Percentiles rank a stretch among this genome's conserved stretches.
Conservation (phyloP, 495 filamentous ascomycete genomes). For the Friedmanniomyces endolithicus region DNA sequence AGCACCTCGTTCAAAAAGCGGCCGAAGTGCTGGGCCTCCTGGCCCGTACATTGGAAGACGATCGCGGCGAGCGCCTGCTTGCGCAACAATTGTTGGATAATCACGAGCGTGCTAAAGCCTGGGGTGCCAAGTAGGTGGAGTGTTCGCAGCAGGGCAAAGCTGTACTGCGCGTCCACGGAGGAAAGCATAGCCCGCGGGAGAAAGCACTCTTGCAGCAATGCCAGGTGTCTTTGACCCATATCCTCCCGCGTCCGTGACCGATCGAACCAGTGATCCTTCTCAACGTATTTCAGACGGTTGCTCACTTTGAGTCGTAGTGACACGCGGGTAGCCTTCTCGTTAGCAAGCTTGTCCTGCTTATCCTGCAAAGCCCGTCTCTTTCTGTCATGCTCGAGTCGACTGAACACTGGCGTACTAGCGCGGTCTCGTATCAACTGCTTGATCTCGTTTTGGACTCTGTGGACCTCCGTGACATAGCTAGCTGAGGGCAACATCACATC, state of each 20-base stretch:
- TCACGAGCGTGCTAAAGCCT: constrained; percentile 73
- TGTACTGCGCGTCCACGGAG: constrained; percentile 73
- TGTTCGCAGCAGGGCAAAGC: constrained; percentile 70
- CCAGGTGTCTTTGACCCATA: constrained; percentile 45
- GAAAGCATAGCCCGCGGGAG: constrained; percentile 76
- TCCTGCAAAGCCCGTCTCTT: constrained; percentile 49
- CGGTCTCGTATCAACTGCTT: constrained; percentile 54
- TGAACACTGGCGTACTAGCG: constrained; percentile 52
- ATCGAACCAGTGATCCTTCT: constrained; percentile 72
- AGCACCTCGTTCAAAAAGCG: constrained; percentile 75
- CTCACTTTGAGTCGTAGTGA: constrained; percentile 50
- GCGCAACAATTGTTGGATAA: constrained; percentile 75
- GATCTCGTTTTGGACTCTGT: constrained; percentile 47
- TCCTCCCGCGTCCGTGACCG: constrained; percentile 48
- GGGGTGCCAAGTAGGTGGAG: constrained; percentile 70
- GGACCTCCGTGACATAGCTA: constrained; percentile 61
- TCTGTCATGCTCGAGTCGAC: constrained; percentile 49
- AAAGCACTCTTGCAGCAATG: constrained; percentile 79
- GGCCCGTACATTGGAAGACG: constrained; percentile 75
- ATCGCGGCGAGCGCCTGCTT: constrained; percentile 64
- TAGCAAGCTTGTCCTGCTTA: constrained; percentile 47
- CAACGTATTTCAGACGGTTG: constrained; percentile 48
- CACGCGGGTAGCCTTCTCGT: constrained; percentile 59
- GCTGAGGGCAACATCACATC: constrained; percentile 63
- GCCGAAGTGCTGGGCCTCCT: constrained; percentile 82